Evolutionary conservation across 805 yeast genomes (phyloP), one percentile per base, ranked within the genome.

Genomic region (Metschnikowia borealis): DNA sequence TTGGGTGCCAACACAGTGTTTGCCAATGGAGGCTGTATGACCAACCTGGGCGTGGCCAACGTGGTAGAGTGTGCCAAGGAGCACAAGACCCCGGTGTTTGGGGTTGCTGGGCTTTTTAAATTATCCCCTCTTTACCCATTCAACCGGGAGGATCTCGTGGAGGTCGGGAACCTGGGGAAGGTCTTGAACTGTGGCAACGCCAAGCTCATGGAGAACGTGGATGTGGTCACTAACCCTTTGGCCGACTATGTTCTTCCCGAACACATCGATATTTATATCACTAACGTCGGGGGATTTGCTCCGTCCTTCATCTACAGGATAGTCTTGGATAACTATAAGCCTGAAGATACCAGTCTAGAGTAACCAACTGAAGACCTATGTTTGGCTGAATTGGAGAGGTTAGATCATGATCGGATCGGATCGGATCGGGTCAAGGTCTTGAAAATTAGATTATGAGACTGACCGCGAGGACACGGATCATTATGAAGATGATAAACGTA

Each of bases 31-130:
- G 97, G 98, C 10, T 87, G 96, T 57, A 81, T 89, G 44, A 82
- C 96, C 2, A 82, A 86, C 23, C 82, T 96, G 1, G 99, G 99
- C 47, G 96, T 88, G 29, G 87, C 96, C 29, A 80, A 90, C 44
- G 97, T 90, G 10, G 91, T 95, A 58, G 96, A 91, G 69, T 88
- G 96, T 70, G 99, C 99, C 26, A 88, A 87, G 64, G 96, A 89
- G 63, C 92, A 88, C 67, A 81, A 83, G 63, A 92, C 97, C n/a
- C 99, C 99, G 0, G 98, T 94, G 5, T 87, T 94, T 65, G 91
- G 94, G 1, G 94, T 91, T 44, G 90, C 97, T 1, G 99, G 98
- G 43, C 75, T 92, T 49, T 94, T 88, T 75, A 94, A 94, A 69
- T 77, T 94, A 46, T 86, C 96, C 8, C 98, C 98, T 32, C 75